Base-by-base conservation (phyloP, 2,329 filamentous ascomycete genomes). In the Colletotrichum lentis region DNA sequence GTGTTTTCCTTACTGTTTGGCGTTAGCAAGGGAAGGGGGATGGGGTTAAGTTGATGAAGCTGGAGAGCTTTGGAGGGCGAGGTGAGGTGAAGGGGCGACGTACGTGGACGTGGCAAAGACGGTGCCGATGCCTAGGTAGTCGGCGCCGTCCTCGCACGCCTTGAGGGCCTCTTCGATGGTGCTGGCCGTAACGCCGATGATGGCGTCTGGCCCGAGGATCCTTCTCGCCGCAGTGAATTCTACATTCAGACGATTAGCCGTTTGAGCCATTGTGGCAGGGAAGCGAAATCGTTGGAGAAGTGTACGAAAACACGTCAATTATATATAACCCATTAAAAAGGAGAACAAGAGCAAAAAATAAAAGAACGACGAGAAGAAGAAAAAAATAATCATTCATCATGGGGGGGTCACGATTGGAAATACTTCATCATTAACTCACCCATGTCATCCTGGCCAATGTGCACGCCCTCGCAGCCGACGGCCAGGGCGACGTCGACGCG, bases 391-490 rank as follows among this genome's bases (percentile, higher is more conserved):
- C 7, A 35, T 35, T 35, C 31, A 10, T 35, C 31, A 35, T 8
- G 31, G 31, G 31, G 31, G 8, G 7, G 31, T 31, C 27, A 8
- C 27, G 27, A 31, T 31, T n/a, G 27, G 18, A 14, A 7, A 7
- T 31, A 6, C 27, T 8, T 31, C 39, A 44, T 22, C 52, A 52
- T 1, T 55, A 4, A 78, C 84, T 72, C 78, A 92, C 90, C 84
- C 83, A 97, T 90, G 78, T 98, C 95, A 85, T 97, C 94, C 81
- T 98, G 95, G 7, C 96, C 96, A 57, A 98, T 87, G 77, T 98
- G 96, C 10, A 97, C 93, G 53, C 96, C 96, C 80, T 97, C 95
- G 65, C 92, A 96, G 14, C 89, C 92, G 50, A 94, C 86, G 16
- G 93, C 94, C 20, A 93, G 84, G 10, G 94, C 94, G 31, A 98